Percentiles rank a stretch among this genome's conserved stretches.
Conservation (phyloP, 257 asterid species). For the Anisodus tanguticus region DNA sequence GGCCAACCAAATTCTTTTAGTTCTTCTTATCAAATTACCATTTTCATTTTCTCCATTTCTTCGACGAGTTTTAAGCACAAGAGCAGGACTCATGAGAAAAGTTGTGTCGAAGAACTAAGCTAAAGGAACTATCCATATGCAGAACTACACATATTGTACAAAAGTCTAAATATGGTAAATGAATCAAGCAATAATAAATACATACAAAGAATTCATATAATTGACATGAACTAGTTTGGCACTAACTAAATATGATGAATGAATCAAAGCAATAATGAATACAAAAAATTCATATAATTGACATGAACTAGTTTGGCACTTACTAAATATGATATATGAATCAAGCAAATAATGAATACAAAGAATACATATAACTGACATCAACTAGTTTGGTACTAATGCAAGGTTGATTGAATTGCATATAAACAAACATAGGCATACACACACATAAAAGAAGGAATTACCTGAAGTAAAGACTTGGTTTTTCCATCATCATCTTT, state of each 20-base stretch:
- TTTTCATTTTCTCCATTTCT: background rate
- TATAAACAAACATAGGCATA: background rate
- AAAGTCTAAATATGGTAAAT: background rate
- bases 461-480: conserved; percentile 69
- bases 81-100: background rate
- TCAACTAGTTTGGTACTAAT: background rate
- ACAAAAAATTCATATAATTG: too few species aligned
- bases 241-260: background rate
- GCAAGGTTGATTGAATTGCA: background rate
- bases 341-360: background rate
- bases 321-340: background rate
- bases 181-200: background rate
- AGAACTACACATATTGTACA: background rate
- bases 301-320: background rate
- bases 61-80: background rate
- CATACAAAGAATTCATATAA: background rate
- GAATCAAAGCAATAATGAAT: background rate
- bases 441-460: background rate
- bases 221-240: background rate
- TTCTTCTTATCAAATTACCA: conserved; percentile 4
- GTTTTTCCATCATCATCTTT: conserved; percentile 56
- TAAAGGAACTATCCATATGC: background rate
- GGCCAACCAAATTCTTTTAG: background rate
- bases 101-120: background rate
- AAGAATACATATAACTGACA: background rate